Evolutionary conservation across 169 alveolate species (phyloP).

Genomic region (Eimeria acervulina): DNA sequence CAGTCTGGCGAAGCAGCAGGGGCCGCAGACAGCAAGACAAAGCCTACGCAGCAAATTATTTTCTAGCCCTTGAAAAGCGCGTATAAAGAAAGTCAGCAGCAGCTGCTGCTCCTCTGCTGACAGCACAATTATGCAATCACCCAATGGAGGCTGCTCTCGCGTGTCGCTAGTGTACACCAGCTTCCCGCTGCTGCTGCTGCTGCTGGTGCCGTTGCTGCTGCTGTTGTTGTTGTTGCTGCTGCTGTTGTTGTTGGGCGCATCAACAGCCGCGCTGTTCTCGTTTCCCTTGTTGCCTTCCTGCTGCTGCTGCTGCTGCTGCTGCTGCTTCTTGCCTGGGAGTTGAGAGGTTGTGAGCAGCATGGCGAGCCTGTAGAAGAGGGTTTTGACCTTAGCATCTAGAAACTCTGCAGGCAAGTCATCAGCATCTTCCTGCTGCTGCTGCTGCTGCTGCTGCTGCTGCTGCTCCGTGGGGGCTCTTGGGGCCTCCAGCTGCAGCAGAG

Average conservation of each 20-base stretch:
- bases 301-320: conserved; percentile 28
- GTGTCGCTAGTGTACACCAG: background rate
- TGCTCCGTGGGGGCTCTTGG: background rate
- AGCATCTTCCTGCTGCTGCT: conserved; percentile 14
- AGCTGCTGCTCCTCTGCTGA: conserved; percentile 9
- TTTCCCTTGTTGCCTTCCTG: background rate
- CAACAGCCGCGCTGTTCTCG: background rate
- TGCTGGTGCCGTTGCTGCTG: background rate
- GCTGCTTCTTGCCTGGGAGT: background rate
- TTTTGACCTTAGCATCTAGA: background rate
- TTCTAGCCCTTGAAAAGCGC: conserved; percentile 69
- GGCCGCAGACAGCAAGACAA: conserved; percentile 78
- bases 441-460: conserved; percentile 57
- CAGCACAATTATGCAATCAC: background rate
- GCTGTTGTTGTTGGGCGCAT: background rate
- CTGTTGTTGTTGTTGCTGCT: background rate
- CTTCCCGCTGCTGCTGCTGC: background rate
- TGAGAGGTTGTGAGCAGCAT: conserved; percentile 8
- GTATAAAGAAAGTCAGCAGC: conserved; percentile 55
- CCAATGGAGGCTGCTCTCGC: background rate
- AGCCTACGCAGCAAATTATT: conserved; percentile 52
- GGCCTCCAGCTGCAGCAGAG: background rate
- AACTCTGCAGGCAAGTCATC: background rate
- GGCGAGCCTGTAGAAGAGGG: background rate
- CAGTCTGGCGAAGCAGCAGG: conserved; percentile 39